Percentiles rank a stretch among this genome's conserved stretches.
These are phyloP conservation scores for Coniochaeta prunicola DNA, from an alignment of 2,329 filamentous ascomycete species.

Conservation along the genomic window DNA sequence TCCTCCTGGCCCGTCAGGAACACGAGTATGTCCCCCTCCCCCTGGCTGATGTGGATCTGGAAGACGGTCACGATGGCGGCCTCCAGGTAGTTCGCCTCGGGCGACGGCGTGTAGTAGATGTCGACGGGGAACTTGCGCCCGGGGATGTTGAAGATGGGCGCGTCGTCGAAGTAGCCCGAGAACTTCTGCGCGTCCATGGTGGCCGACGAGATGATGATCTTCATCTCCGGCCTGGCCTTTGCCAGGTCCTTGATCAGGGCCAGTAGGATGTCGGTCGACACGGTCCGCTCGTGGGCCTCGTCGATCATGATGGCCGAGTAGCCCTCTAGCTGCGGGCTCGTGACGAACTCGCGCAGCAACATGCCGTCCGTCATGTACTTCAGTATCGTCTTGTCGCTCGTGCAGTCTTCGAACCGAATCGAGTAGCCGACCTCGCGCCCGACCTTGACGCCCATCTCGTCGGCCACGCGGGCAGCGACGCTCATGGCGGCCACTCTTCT, in stretches of 20 bases:
- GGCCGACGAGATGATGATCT: conserved; percentile 85
- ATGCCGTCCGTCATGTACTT: conserved; percentile 99
- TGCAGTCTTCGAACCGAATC: conserved; percentile 91
- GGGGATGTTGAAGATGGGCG: conserved; percentile 91
- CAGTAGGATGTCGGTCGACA: conserved; percentile 85
- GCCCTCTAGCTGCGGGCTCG: conserved; percentile 72
- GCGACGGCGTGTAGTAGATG: conserved; percentile 82
- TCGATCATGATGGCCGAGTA: conserved; percentile 95
- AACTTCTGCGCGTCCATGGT: conserved; percentile 95
- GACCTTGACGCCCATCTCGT: conserved; percentile 85
- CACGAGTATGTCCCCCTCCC: conserved; percentile 81
- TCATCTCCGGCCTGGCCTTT: conserved; percentile 74
- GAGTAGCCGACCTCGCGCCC: conserved; percentile 91
- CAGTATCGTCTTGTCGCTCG: conserved; percentile 81
- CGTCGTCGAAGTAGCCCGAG: conserved; percentile 82
- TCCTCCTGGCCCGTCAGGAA: conserved; percentile 96
- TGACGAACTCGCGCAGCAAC: conserved; percentile 82
- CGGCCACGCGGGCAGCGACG: conserved; percentile 90
- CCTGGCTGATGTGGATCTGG: conserved; percentile 86
- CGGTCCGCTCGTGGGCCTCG: conserved; percentile 90
- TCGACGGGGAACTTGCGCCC: conserved; percentile 85
- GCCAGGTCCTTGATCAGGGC: conserved; percentile 85
- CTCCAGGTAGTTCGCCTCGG: conserved; percentile 88
- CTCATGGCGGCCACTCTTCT: conserved; percentile 95
- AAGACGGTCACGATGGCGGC: conserved; percentile 91